Conservation (phyloP, 805 yeast species). For the Nakazawaea ernobii region DNA sequence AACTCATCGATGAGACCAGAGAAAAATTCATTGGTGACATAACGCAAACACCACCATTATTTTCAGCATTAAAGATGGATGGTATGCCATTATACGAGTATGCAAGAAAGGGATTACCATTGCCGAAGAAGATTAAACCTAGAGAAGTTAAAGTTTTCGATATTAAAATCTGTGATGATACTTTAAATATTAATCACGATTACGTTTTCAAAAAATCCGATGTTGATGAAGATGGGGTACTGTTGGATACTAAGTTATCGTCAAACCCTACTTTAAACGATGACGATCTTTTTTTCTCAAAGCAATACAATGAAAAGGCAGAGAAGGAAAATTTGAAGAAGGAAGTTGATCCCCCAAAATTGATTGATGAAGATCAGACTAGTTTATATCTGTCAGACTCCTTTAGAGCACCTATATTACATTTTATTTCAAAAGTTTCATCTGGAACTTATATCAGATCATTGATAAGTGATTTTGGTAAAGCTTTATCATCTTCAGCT, state of each 20-base stretch:
- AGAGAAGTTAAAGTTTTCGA: conserved; percentile 61
- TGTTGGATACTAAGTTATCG: conserved; percentile 30
- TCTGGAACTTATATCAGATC: conserved; percentile 96
- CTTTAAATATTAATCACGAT: conserved; percentile 48
- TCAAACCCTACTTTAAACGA: conserved; percentile 55
- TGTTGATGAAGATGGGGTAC: conserved; percentile 41
- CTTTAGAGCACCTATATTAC: conserved; percentile 58
- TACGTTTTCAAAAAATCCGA: conserved; percentile 40
- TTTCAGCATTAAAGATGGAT: conserved; percentile 88
- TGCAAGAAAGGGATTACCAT: conserved; percentile 80
- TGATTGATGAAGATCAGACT: conserved; percentile 32
- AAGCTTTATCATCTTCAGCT: conserved; percentile 72
- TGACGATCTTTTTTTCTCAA: conserved; percentile 55
- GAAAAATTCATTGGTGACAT: conserved; percentile 73
- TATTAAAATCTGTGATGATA: conserved; percentile 48
- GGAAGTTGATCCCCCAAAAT: conserved; percentile 31
- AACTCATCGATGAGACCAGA: conserved; percentile 42
- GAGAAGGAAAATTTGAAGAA: conserved; percentile 34
- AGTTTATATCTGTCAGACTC: conserved; percentile 30
- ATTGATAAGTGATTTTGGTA: conserved; percentile 81
- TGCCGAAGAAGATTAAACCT: conserved; percentile 78
- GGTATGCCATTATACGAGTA: conserved; percentile 94
- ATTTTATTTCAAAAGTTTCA: conserved; percentile 73
- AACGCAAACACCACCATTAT: conserved; percentile 91
- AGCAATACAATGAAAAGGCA: conserved; percentile 43